phyloP scores from a whole-genome alignment of 1,284 basidiomycete genomes.

The Ustilago nuda region DNA sequence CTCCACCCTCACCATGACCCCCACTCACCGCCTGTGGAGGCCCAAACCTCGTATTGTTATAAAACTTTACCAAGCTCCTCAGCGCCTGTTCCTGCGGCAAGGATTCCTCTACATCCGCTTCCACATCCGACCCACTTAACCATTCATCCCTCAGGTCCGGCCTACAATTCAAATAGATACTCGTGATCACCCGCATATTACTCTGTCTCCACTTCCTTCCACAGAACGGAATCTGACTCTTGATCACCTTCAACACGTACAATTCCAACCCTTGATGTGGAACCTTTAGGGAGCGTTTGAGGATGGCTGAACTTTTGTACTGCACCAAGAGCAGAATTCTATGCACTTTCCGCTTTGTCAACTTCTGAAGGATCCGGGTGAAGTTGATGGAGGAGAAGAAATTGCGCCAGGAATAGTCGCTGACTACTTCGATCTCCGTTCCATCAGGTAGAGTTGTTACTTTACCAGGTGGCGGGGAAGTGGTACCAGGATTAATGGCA shows the following conservation, averaged over 20 bases:
- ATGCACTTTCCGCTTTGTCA: slow-evolving; percentile 93
- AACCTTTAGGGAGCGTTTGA: slow-evolving; percentile 93
- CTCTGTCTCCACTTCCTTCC: slow-evolving; percentile 98
- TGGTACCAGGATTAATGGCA: slow-evolving; percentile 43
- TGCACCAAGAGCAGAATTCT: slow-evolving; percentile 95
- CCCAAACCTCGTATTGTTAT: slow-evolving; percentile 69
- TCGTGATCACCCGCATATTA: slow-evolving; percentile 99
- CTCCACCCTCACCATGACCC: slow-evolving; percentile 46
- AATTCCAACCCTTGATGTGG: slow-evolving; percentile 93
- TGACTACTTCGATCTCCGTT: slow-evolving; percentile 79
- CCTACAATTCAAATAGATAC: slow-evolving; percentile 95
- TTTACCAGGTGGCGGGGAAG: slow-evolving; percentile 42
- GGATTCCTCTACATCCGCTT: slow-evolving; percentile 81
- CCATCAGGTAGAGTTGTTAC: slow-evolving; percentile 43
- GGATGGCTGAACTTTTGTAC: slow-evolving; percentile 89
- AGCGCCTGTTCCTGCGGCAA: slow-evolving; percentile 95
- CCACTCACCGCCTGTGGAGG: slow-evolving; percentile 29
- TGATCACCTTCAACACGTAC: slow-evolving; percentile 96
- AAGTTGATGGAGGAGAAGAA: slow-evolving; percentile 99
- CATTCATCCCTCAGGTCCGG: slow-evolving; percentile 97
- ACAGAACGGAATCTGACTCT: slow-evolving; percentile 98
- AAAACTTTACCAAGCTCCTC: slow-evolving; percentile 92
- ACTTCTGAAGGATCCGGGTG: slow-evolving; percentile 96
- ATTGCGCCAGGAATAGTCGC: slow-evolving; percentile 97
- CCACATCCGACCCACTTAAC: slow-evolving; percentile 91